These are phyloP conservation scores for Arachnomyces sp. DNA, from an alignment of 2,329 filamentous ascomycete species.

Conservation along the genomic window DNA sequence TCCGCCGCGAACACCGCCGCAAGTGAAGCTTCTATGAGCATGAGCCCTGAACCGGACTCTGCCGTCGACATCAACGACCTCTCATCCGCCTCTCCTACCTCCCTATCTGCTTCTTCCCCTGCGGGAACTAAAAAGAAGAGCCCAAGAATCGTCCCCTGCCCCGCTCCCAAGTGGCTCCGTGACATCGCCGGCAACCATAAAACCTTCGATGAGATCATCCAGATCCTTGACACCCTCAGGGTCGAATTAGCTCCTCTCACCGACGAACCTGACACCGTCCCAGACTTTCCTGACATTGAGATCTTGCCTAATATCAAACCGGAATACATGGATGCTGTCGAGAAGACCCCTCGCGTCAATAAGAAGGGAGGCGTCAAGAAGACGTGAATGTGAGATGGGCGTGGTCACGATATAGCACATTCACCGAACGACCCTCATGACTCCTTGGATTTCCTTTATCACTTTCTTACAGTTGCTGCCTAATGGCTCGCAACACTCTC, in stretches of 20 bases:
- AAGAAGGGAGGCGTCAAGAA: conserved; percentile 3
- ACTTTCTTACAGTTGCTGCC: too few relatives aligned
- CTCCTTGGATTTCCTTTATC: too few relatives aligned
- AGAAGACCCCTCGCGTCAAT: conserved; percentile 4
- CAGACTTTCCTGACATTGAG: conserved; percentile 33
- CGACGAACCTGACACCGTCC: conserved; percentile 7
- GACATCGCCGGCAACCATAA: conserved; percentile 16
- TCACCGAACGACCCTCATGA: too few relatives aligned
- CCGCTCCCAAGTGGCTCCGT: conserved; percentile 28
- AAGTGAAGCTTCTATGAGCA: neutral
- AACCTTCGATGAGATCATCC: conserved; percentile 23
- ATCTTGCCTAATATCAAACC: conserved; percentile 27
- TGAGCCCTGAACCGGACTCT: conserved; percentile 1
- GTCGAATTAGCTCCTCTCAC: conserved; percentile 15
- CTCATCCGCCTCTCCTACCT: too few relatives aligned
- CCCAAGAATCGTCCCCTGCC: conserved; percentile 21
- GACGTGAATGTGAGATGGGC: too few relatives aligned
- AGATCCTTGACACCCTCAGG: conserved; percentile 19
- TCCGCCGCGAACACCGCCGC: neutral
- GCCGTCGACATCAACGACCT: neutral
- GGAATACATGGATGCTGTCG: conserved; percentile 9
- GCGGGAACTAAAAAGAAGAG: conserved; percentile 12
- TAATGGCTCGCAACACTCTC: too few relatives aligned
- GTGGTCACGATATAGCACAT: too few relatives aligned
- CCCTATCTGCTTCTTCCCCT: neutral